Base-by-base conservation (phyloP, 2,329 filamentous ascomycete species). In the Coniochaeta sp. region DNA sequence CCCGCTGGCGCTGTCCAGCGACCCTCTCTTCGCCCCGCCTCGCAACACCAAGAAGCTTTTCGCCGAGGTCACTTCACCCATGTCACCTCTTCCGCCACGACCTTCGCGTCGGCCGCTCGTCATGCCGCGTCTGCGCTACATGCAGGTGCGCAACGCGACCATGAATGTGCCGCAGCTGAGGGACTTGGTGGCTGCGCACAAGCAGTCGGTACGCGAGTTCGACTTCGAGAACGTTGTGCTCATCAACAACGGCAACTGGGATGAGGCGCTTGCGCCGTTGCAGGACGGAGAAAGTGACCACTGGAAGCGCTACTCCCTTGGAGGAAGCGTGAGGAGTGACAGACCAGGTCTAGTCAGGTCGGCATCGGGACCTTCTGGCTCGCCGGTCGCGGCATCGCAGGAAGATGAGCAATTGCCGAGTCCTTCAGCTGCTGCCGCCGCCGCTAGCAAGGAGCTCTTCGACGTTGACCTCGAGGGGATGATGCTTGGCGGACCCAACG, bases 161-260 rank as follows among this genome's bases (percentile, higher is more conserved):
- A 84, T 91, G 75, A 85, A 86, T 56, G 82, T 84, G 6, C 70
- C 75, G 1, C 88, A 94, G 66, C 79, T 95, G 53, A 78, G 82
- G 40, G 74, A 76, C 13, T 82, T 95, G 55, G 83, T 94, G 53
- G 69, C 74, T 48, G 71, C 74, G 12, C 89, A 95, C 68, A 78
- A 81, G 27, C 72, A 74, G 51, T 85, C 82, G 1, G 80, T 95
- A 45, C 77, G 79, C 56, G 86, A 92, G 62, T 89, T 92, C 62
- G 85, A 90, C 64, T 90, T 95, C 65, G 84, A 91, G 63, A 84
- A 88, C 56, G 83, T 91, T 16, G 74, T 79, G 27, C 77, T 95
- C 40, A 76, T 82, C 49, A 77, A 80, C 54, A 74, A 74, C 30
- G 89, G 87, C 26, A 85, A 75, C 52, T 95, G 89, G 89, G 86